Base-by-base conservation (phyloP, 164 flowering plant species). In the Warburgia ugandensis region DNA sequence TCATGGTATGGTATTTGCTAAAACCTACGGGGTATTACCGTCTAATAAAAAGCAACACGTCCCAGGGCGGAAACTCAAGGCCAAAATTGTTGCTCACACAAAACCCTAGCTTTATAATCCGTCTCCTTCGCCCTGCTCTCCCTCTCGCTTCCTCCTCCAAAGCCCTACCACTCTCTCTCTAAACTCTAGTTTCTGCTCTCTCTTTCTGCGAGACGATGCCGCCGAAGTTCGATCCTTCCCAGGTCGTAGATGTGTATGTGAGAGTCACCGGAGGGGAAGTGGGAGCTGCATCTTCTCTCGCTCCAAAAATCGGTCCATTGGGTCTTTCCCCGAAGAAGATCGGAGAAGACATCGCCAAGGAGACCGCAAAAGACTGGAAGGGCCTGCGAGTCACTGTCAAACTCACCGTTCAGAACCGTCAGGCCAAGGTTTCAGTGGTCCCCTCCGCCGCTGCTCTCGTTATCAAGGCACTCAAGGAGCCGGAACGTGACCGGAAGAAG, bases 321-420 rank as follows among this genome's bases (percentile, higher is more conserved):
- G 89, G 89, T 54, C 78, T 82, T 30, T 82, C 85, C 6, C 89
- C 89, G 4, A 79, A 82, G 66, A 82, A 82, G 72, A 75, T 82
- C 62, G 85, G 85, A 52, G 85, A 82, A 58, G 89, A 79, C 62
- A 82, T 79, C 19, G 85, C 89, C 45, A 82, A 82, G 46, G 85
- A 79, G 65, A 79, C 85, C 1, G 85, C 88, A 12, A 79, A 79
- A 68, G 89, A 82, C 64, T 82, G 89, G 89, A 82, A 82, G 81
- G 89, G 89, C 29, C 79, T 82, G 16, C 72, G 89, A 0, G 89
- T 81, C 32, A 81, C 84, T 13, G 89, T 82, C 46, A 82, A 82
- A 65, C 83, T 79, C 37, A 82, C 89, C 11, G 89, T 82, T 12
- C 89, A 82, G 67, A 82, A 82, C 45, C 76, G 89, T 3, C 83